phyloP scores from a whole-genome alignment of 345 rosid species.

The Linum lewisii region DNA sequence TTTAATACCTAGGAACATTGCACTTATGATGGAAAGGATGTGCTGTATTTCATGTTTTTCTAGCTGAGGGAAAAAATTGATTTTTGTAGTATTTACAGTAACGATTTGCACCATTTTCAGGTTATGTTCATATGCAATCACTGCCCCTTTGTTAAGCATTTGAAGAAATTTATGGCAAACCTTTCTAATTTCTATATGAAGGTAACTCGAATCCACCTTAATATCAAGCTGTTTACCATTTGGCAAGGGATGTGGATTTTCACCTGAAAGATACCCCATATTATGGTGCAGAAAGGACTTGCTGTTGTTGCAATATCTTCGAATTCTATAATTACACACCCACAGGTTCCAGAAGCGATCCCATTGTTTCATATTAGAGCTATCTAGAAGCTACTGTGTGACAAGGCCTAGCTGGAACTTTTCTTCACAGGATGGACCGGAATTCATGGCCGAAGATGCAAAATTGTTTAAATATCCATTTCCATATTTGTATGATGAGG shows the following conservation, averaged over 20 bases:
- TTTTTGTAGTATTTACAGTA: not conserved
- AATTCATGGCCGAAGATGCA: slow-evolving; percentile 87
- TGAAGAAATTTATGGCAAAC: slow-evolving; percentile 75
- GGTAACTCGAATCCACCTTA: slow-evolving; percentile 31
- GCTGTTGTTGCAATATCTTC: slow-evolving; percentile 91
- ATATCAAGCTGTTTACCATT: slow-evolving; percentile 1
- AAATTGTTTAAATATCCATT: slow-evolving; percentile 55
- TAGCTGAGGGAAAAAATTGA: too few species aligned
- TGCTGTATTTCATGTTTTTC: too few species aligned
- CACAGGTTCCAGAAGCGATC: slow-evolving; percentile 51
- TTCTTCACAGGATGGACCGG: slow-evolving; percentile 77
- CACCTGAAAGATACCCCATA: not conserved
- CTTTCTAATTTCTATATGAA: slow-evolving; percentile 64
- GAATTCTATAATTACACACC: slow-evolving; percentile 67
- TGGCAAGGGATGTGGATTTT: not conserved
- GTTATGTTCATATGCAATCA: slow-evolving; percentile 90
- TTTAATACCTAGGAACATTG: too few species aligned
- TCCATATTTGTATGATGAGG: slow-evolving; percentile 84
- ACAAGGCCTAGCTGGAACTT: slow-evolving; percentile 15
- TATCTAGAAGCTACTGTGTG: slow-evolving; percentile 19
- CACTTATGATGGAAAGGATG: too few species aligned
- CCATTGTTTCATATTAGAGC: slow-evolving; percentile 25
- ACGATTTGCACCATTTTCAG: slow-evolving; percentile 17
- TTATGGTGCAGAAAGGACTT: slow-evolving; percentile 66
- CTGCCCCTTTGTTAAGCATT: slow-evolving; percentile 88